A percentile compares a stretch with the other conserved stretches of the same genome.
These are phyloP conservation scores for Microbotryum lychnidis-dioicae DNA, from an alignment of 1,284 basidiomycete genomes.

Conservation along the genomic window DNA sequence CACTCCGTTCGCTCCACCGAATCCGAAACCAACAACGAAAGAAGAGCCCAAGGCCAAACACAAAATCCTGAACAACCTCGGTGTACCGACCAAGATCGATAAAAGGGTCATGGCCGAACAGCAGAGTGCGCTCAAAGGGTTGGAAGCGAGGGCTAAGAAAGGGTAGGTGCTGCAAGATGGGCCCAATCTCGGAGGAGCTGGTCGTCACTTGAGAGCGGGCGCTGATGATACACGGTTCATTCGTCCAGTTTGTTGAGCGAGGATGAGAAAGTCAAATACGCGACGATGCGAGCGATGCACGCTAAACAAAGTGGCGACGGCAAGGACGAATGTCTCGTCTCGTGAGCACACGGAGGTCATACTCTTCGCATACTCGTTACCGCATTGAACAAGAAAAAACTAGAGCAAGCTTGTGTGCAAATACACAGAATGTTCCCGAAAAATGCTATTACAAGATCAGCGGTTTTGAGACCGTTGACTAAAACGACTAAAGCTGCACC, in stretches of 20 bases:
- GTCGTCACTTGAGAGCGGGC: too few relatives aligned
- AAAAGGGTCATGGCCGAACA: constrained; percentile 26
- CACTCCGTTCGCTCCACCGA: neutral
- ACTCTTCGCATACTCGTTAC: too few relatives aligned
- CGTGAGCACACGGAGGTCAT: too few relatives aligned
- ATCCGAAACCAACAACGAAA: neutral
- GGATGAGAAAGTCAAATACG: constrained; percentile 29
- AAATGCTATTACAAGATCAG: too few relatives aligned
- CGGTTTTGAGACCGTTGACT: too few relatives aligned
- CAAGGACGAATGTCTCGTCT: neutral
- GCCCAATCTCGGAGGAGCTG: neutral
- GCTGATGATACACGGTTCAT: neutral
- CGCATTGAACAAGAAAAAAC: too few relatives aligned
- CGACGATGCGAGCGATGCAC: constrained; percentile 29
- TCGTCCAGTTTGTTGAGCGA: constrained; percentile 23
- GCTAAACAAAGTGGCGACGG: neutral
- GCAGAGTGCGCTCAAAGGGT: constrained; percentile 19
- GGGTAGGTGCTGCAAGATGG: constrained; percentile 13
- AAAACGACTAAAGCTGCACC: too few relatives aligned
- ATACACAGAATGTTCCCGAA: too few relatives aligned
- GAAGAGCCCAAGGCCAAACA: neutral
- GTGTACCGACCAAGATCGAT: constrained; percentile 1
- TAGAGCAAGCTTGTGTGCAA: too few relatives aligned
- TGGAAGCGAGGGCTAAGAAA: constrained; percentile 30
- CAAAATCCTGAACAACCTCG: neutral